These are phyloP conservation scores for Zasmidium citrigriseum DNA, from an alignment of 2,329 filamentous ascomycete species.

Conservation along the genomic window DNA sequence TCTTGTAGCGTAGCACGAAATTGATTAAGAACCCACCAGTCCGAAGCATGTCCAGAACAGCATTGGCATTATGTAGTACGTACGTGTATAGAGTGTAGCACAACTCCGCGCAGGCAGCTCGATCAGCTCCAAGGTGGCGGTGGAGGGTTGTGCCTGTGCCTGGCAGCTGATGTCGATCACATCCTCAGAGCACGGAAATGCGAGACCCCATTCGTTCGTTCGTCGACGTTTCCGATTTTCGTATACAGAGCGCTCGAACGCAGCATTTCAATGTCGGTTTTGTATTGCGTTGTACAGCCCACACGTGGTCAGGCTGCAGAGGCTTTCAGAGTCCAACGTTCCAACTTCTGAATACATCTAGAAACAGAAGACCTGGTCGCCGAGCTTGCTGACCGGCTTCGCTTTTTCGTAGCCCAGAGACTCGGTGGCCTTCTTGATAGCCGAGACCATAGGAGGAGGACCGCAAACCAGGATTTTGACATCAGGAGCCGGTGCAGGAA, in stretches of 20 bases:
- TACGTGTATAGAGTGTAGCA: not conserved
- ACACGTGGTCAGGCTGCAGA: too few relatives aligned
- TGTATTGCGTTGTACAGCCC: not conserved
- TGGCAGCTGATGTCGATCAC: not conserved
- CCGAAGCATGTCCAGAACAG: not conserved
- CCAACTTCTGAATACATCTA: constrained; percentile 38
- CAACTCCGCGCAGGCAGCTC: not conserved
- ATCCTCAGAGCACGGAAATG: not conserved
- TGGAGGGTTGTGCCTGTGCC: not conserved
- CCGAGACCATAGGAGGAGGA: constrained; percentile 93
- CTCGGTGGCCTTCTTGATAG: constrained; percentile 95
- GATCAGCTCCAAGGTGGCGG: not conserved
- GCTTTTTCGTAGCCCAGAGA: constrained; percentile 89
- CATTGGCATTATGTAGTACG: not conserved
- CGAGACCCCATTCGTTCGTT: not conserved
- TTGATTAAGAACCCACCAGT: not conserved
- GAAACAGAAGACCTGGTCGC: constrained; percentile 98
- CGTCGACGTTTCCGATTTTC: not conserved
- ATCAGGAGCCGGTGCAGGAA: constrained; percentile 80
- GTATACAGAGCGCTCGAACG: not conserved
- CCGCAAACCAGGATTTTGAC: constrained; percentile 95
- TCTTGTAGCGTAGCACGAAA: not conserved
- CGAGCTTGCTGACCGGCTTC: constrained; percentile 91
- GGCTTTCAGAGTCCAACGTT: not conserved
- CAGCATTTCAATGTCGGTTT: not conserved